Evolutionary conservation across 169 alveolate species (phyloP).

Genomic region (Theileria parva): DNA sequence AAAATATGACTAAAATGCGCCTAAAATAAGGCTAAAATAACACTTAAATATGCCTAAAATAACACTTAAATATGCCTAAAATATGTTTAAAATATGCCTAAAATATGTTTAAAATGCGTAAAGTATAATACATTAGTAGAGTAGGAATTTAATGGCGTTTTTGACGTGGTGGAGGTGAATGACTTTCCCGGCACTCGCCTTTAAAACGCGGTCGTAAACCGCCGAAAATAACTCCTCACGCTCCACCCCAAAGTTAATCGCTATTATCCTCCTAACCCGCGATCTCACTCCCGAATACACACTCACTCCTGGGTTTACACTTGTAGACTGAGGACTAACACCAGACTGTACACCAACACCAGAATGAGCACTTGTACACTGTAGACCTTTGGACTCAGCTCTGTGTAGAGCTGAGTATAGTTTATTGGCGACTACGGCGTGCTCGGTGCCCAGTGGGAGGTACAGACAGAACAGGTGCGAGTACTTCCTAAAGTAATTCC

Average conservation of each 20-base stretch:
- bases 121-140: background rate
- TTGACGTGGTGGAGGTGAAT: background rate
- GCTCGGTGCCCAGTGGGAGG: constrained; percentile 7
- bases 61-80: too few relatives aligned
- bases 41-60: too few relatives aligned
- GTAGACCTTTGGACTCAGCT: constrained; percentile 34
- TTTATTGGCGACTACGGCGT: constrained; percentile 25
- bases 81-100: too few relatives aligned
- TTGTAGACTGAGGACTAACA: background rate
- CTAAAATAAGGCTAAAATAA: too few relatives aligned
- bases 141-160: background rate
- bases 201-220: constrained; percentile 35
- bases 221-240: constrained; percentile 31
- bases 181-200: constrained; percentile 46
- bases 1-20: too few relatives aligned
- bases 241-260: constrained; percentile 13
- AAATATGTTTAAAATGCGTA: too few relatives aligned
- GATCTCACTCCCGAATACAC: too few relatives aligned
- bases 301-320: too few relatives aligned
- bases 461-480: constrained; percentile 23
- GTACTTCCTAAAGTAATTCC: constrained; percentile 11
- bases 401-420: constrained; percentile 32
- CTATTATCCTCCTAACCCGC: constrained; percentile 3
- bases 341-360: too few relatives aligned
- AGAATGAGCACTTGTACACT: too few relatives aligned